phyloP scores from a whole-genome alignment of 257 asterid species.

The Anisodus acutangulus region DNA sequence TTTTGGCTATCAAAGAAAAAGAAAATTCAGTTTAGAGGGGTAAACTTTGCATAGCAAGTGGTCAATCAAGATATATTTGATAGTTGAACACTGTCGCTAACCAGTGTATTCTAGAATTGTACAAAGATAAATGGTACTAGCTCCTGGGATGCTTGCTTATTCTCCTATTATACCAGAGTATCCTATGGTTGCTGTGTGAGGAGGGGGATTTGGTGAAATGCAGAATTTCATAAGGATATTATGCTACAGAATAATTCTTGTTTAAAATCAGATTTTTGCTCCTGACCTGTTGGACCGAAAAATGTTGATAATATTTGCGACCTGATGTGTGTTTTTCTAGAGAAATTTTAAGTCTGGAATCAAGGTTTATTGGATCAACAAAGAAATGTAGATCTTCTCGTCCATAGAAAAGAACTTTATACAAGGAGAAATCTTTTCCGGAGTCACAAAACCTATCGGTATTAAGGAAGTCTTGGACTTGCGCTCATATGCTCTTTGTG shows the following conservation, averaged over 20 bases:
- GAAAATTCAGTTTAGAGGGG: constrained; percentile 7
- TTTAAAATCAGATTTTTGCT: background rate
- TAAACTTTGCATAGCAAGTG: background rate
- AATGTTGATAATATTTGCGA: background rate
- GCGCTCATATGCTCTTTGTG: background rate
- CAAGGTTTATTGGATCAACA: background rate
- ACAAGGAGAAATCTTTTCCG: background rate
- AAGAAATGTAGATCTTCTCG: background rate
- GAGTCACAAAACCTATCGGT: background rate
- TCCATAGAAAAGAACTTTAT: background rate
- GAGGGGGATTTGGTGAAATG: constrained; percentile 12
- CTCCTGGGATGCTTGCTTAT: background rate
- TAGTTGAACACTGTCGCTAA: background rate
- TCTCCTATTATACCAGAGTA: constrained; percentile 22
- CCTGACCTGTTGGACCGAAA: background rate
- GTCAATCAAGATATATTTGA: constrained; percentile 20
- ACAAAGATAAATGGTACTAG: background rate
- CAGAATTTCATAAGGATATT: constrained; percentile 15
- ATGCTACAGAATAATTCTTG: background rate
- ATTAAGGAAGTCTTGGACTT: constrained; percentile 15
- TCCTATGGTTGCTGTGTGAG: constrained; percentile 21
- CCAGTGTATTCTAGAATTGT: background rate
- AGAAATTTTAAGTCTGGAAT: background rate
- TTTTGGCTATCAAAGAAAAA: constrained; percentile 19
- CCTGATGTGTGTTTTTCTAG: background rate